Base-by-base conservation (phyloP, 2,329 filamentous ascomycete genomes). In the Fusarium sp. region DNA sequence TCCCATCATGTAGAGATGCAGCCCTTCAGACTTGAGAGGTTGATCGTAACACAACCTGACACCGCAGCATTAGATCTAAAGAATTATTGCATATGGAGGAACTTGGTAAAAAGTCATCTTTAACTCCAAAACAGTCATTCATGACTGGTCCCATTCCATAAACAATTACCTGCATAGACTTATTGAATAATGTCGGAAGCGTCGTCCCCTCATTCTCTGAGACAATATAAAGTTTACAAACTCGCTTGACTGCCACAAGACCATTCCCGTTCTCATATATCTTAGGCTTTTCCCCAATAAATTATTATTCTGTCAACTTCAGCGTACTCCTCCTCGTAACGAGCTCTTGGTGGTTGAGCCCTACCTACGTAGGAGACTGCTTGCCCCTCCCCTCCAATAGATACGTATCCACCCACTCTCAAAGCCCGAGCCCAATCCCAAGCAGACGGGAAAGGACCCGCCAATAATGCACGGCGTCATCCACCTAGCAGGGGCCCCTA, bases 401-500 rank as follows among this genome's bases (percentile, higher is more conserved):
- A 52, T 45, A n/a, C n/a, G n/a, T n/a, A 59, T 34, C 55, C 47
- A 19, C 19, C 46, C 41, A 45, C 42, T 32, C 46, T 38, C 36
- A 36, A 36, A 19, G 19, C 19, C 19, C 19, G 3, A 19, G 19
- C 63, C 61, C 58, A 65, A 55, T 45, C 48, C 29, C 42, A 24
- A 47, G 35, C 41, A 28, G 46, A 49, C 43, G 43, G 38, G 24
- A 48, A 29, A 39, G 31, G 54, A 49, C 44, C 67, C 64, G 57
- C 55, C 24, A 44, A 47, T 24, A 56, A 55, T 55, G 48, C 60
- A 51, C 47, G 26, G 58, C 52, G 57, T 67, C 65, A 65, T 70
- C 51, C 65, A 58, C 60, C 51, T 54, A 36, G 45, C 58, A 58
- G 44, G 55, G 57, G 38, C 51, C 51, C 59, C 49, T 61, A 65